phyloP scores from a whole-genome alignment of 352 stramenopile species.

The Globisporangium recalcitrans region DNA sequence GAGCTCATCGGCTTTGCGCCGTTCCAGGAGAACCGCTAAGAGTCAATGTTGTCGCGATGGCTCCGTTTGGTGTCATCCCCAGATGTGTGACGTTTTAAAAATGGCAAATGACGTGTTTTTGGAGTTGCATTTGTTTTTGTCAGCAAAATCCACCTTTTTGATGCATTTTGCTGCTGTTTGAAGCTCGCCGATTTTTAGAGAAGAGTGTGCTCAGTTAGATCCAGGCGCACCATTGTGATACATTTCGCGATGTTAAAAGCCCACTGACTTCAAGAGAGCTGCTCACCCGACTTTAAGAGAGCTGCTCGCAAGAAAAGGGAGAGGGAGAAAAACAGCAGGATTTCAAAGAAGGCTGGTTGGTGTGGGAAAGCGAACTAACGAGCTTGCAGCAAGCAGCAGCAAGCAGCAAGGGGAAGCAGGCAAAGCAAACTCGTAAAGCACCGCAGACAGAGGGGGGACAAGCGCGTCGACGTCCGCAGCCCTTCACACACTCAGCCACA shows the following conservation, averaged over 20 bases:
- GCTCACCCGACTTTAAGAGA: too few relatives aligned
- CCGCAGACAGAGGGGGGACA: not conserved
- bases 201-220: too few relatives aligned
- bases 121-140: too few relatives aligned
- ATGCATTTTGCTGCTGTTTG: too few relatives aligned
- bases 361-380: conserved; percentile 8
- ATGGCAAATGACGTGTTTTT: too few relatives aligned
- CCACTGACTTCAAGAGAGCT: too few relatives aligned
- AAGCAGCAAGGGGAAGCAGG: conserved; percentile 1
- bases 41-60: not conserved
- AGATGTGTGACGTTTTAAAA: not conserved
- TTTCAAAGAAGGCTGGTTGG: conserved; percentile 9
- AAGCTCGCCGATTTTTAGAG: too few relatives aligned
- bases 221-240: too few relatives aligned
- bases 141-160: too few relatives aligned
- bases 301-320: too few relatives aligned
- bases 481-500: not conserved
- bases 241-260: too few relatives aligned
- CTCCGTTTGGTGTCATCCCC: not conserved
- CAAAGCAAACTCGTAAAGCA: not conserved
- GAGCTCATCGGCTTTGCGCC: conserved; percentile 54
- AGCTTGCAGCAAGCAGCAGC: not conserved
- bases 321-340: conserved; percentile 9
- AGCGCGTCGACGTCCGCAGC: not conserved
- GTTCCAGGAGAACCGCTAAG: conserved; percentile 73